Percentiles rank a stretch among this genome's conserved stretches.
These are phyloP conservation scores for Blastobotrys apis DNA, from an alignment of 1,139 yeast genomes.

Conservation along the genomic window DNA sequence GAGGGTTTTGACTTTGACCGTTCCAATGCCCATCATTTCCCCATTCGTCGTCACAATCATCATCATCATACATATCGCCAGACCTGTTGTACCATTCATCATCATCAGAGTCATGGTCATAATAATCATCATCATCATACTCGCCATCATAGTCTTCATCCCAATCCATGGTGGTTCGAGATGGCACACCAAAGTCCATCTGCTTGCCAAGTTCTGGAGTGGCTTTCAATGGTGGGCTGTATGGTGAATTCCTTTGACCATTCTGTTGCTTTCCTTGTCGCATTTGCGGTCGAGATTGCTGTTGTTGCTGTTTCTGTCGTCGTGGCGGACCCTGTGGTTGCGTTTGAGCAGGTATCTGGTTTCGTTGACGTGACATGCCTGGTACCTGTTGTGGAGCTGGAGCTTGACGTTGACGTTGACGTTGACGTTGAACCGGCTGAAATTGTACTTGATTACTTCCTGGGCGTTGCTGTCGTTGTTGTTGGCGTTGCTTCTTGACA, in stretches of 20 bases:
- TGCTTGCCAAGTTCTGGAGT: background rate
- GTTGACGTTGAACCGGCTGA: background rate
- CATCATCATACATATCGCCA: slow-evolving; percentile 2
- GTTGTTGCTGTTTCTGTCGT: background rate
- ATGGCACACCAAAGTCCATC: background rate
- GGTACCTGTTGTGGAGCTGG: too few relatives aligned
- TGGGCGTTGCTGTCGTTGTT: background rate
- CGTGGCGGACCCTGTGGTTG: background rate
- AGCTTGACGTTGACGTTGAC: background rate
- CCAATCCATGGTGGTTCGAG: background rate
- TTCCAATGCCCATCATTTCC: background rate
- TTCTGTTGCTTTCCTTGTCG: too few relatives aligned
- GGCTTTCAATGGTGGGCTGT: too few relatives aligned
- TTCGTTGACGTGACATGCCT: too few relatives aligned
- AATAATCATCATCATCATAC: slow-evolving; percentile 1
- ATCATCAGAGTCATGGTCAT: slow-evolving; percentile 5
- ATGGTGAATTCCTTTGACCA: too few relatives aligned
- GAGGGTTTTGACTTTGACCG: background rate
- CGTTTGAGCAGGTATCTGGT: background rate
- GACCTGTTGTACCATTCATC: slow-evolving; percentile 1
- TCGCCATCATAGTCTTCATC: background rate
- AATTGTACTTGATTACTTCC: background rate
- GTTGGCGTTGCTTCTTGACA: background rate
- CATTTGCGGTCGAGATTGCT: too few relatives aligned
- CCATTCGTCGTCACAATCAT: background rate